Conservation (phyloP, 805 yeast genomes). For the Teunomyces cretensis region DNA sequence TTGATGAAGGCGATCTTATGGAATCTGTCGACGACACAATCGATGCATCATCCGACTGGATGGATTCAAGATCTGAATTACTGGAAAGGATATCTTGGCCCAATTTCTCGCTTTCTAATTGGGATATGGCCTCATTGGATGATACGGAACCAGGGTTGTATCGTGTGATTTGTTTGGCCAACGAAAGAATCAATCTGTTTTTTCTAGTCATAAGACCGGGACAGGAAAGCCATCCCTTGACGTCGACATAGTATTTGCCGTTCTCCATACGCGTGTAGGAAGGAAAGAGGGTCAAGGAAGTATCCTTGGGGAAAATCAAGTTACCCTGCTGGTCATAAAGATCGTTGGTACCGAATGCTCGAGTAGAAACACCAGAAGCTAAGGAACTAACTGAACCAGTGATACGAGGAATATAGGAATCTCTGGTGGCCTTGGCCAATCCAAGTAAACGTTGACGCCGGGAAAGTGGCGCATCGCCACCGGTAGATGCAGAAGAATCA, state of each 20-base stretch:
- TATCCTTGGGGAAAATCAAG: constrained; percentile 51
- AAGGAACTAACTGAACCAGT: constrained; percentile 48
- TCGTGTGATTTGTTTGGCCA: constrained; percentile 67
- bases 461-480: constrained; percentile 14
- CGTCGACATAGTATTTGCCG: constrained; percentile 46
- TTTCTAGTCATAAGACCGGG: constrained; percentile 73
- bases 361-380: constrained; percentile 45
- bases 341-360: constrained; percentile 25
- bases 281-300: constrained; percentile 53
- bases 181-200: constrained; percentile 63
- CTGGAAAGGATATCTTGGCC: constrained; percentile 20
- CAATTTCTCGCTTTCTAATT: constrained; percentile 26
- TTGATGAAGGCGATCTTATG: neutral
- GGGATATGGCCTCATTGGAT: constrained; percentile 19
- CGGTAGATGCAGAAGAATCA: neutral
- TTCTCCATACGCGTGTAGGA: constrained; percentile 31
- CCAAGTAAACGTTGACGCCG: constrained; percentile 50
- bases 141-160: constrained; percentile 16
- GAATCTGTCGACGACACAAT: constrained; percentile 1
- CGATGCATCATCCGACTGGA: constrained; percentile 6
- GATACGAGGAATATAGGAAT: constrained; percentile 54
- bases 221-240: constrained; percentile 71
- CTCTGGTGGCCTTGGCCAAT: constrained; percentile 54
- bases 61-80: constrained; percentile 7
- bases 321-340: constrained; percentile 28